Conservation (phyloP, 169 alveolate genomes). For the Eimeria mitis region DNA sequence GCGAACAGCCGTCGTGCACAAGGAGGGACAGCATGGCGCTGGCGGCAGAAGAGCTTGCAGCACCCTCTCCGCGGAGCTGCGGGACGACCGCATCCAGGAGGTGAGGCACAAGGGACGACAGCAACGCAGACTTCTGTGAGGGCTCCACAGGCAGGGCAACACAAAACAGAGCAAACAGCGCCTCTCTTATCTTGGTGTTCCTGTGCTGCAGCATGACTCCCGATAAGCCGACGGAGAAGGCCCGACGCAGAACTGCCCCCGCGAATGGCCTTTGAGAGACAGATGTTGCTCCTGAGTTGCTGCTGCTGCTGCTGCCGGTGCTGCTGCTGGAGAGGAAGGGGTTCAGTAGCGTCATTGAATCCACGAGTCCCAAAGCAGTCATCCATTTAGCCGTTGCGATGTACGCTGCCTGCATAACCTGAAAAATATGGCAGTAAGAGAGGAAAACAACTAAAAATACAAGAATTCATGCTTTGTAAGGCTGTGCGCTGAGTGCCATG, state of each 20-base stretch:
- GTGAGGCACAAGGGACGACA: constrained; percentile 48
- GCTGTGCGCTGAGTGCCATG: neutral
- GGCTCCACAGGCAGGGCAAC: constrained; percentile 51
- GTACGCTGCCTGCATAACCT: constrained; percentile 75
- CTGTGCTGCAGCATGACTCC: constrained; percentile 1
- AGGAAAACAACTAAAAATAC: neutral
- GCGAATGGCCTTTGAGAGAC: neutral
- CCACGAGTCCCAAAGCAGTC: constrained; percentile 60
- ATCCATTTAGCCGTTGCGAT: constrained; percentile 79
- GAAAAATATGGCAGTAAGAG: neutral
- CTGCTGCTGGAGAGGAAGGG: constrained; percentile 58
- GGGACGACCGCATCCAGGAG: constrained; percentile 59
- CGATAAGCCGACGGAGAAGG: constrained; percentile 23
- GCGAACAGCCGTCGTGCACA: constrained; percentile 21
- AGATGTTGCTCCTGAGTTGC: neutral
- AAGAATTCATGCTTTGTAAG: neutral
- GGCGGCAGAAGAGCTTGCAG: constrained; percentile 11
- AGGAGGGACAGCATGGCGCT: constrained; percentile 34
- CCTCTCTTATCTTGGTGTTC: constrained; percentile 16
- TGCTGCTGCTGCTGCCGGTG: neutral
- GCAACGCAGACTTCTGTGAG: constrained; percentile 18
- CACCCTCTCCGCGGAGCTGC: constrained; percentile 43
- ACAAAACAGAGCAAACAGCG: constrained; percentile 39
- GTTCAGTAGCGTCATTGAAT: constrained; percentile 32
- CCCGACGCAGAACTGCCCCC: constrained; percentile 42